Percentiles rank a stretch among this genome's conserved stretches.
Evolutionary conservation across 2,329 filamentous ascomycete species (phyloP).

Genomic region (Furcasterigmium furcatum): DNA sequence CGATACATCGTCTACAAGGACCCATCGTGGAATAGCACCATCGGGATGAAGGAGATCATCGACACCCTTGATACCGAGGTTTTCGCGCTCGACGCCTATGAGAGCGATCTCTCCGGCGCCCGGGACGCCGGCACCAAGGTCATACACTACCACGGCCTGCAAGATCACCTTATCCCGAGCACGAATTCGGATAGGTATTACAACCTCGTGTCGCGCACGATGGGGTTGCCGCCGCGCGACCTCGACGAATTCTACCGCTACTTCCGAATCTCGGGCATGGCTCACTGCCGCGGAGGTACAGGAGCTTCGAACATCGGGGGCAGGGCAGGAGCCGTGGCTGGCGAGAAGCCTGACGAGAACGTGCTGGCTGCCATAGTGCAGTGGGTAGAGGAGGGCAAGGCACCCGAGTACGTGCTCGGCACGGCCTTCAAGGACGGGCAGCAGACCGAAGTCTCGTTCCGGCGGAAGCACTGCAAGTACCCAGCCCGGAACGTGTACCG

Average conservation of each 20-base stretch:
- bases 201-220: not conserved
- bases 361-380: constrained; percentile 43
- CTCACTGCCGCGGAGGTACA: constrained; percentile 43
- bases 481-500: constrained; percentile 26
- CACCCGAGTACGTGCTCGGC: constrained; percentile 33
- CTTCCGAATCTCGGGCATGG: constrained; percentile 52
- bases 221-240: constrained; percentile 4
- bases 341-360: constrained; percentile 33
- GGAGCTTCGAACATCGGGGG: constrained; percentile 33
- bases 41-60: constrained; percentile 33
- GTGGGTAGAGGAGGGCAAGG: constrained; percentile 42
- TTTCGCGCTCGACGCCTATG: constrained; percentile 31
- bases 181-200: not conserved
- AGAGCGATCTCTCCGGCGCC: constrained; percentile 34
- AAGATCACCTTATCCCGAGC: constrained; percentile 35
- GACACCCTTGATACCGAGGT: constrained; percentile 22
- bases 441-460: constrained; percentile 19
- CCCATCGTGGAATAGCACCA: constrained; percentile 25
- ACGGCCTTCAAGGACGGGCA: constrained; percentile 24
- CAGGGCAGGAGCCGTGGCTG: constrained; percentile 10
- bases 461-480: constrained; percentile 30
- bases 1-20: constrained; percentile 36
- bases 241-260: too few species aligned
- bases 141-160: constrained; percentile 41
- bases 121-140: constrained; percentile 37